Evolutionary conservation across 176 grass and related monocot species (phyloP), one percentile per base, ranked within the genome.

Genomic region (Eleusine indica): DNA sequence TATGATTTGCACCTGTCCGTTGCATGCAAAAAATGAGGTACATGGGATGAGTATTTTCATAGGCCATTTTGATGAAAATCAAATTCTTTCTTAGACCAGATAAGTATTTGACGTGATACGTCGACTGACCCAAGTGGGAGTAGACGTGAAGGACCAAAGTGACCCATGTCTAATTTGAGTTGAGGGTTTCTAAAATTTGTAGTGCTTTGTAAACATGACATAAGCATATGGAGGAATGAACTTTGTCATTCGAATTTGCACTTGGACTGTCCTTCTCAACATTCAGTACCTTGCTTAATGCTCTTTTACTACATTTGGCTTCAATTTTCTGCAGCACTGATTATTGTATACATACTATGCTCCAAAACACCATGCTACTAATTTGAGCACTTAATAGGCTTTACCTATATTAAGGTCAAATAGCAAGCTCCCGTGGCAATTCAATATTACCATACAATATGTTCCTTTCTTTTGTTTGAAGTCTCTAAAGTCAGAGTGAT

Each of bases 401-500:
- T 66, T 75, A 63, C 51, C 3, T 79, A 25, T 19, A 42, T 49
- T 56, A 29, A 22, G 44, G 37, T 65, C 74, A 74, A 74, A 54
- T 3, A 65, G 52, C 13, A 71, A 71, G 43, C 52, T 54, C 5
- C n/a, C 32, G 2, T 35, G 32, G 32, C 32, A 57, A 76, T 46
- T 71, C 18, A 62, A 70, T 64, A 76, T 56, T 65, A 21, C 1
- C 3, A 7, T 16, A 7, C 28, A 16, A 57, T 86, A 12, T 76
- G 44, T 81, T 35, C 18, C 21, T 68, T 79, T 75, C 51, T 25
- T 67, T 9, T 40, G 9, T 67, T 47, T 69, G 4, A 54, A 49
- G 29, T 82, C 9, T 71, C 43, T 93, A 80, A 85, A 44, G 66
- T 12, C 3, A 88, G 74, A 73, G 68, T 13, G 37, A 43, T 95